A percentile compares a stretch with the other conserved stretches of the same genome.
Conservation (phyloP, 2,329 filamentous ascomycete genomes). For the Hypoxylon sp. region DNA sequence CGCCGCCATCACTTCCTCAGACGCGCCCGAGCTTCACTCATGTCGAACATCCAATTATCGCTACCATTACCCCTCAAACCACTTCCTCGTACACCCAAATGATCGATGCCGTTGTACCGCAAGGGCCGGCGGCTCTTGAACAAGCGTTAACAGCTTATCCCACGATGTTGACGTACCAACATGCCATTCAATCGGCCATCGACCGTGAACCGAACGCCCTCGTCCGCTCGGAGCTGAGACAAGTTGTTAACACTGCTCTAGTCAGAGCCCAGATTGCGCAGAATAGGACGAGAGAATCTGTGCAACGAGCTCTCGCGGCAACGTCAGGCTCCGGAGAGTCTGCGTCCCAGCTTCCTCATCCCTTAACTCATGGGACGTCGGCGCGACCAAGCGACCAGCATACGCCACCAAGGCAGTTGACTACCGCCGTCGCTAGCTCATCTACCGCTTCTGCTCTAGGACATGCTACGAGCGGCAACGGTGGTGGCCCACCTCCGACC, state of each 20-base stretch:
- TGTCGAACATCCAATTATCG: slow-evolving; percentile 53
- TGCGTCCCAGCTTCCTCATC: slow-evolving; percentile 33
- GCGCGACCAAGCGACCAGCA: slow-evolving; percentile 10
- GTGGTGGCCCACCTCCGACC: slow-evolving; percentile 45
- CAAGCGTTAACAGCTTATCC: slow-evolving; percentile 64
- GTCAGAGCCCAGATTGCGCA: slow-evolving; percentile 64
- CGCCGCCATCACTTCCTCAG: slow-evolving; percentile 49
- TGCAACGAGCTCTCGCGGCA: slow-evolving; percentile 46
- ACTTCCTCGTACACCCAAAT: slow-evolving; percentile 64
- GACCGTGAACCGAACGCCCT: slow-evolving; percentile 66
- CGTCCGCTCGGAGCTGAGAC: slow-evolving; percentile 64
- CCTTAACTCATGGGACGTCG: slow-evolving; percentile 10
- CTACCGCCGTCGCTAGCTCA: slow-evolving; percentile 13
- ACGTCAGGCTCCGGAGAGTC: slow-evolving; percentile 37
- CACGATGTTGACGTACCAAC: slow-evolving; percentile 64
- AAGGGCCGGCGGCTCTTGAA: slow-evolving; percentile 64
- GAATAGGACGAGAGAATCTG: slow-evolving; percentile 51
- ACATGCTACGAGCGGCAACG: slow-evolving; percentile 28
- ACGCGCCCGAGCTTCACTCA: slow-evolving; percentile 50
- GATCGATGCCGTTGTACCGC: slow-evolving; percentile 68
- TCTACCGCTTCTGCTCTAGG: slow-evolving; percentile 19
- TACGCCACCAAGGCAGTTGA: slow-evolving; percentile 24
- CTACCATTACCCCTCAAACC: slow-evolving; percentile 55
- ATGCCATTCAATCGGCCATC: slow-evolving; percentile 66
- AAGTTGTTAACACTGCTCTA: slow-evolving; percentile 64